Evolutionary conservation across 2,329 filamentous ascomycete species (phyloP), one percentile per base, ranked within the genome.

Genomic region (Tolypocladium pustulatum): DNA sequence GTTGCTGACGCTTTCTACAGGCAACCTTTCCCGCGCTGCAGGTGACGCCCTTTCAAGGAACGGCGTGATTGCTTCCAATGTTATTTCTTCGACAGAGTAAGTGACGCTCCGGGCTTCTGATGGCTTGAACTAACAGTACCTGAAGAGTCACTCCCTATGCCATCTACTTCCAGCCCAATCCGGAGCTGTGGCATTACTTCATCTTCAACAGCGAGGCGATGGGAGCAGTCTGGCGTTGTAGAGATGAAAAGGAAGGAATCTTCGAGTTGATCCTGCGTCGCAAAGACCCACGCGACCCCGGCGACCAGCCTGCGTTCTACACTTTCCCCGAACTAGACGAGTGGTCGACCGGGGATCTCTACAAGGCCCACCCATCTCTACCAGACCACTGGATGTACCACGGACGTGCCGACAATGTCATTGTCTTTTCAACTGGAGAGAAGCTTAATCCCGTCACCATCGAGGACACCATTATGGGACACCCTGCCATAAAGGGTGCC

Each of bases 331-430:
- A 74, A 0, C 51, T 69, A 1, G 57, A 72, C 4, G 74, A 78
- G 61, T 79, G 71, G 63, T 67, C 71, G 9, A 78, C 74, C 8
- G 75, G 73, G 43, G 79, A 81, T 57, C 61, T 81, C 20, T 79
- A 72, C 64, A 69, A 64, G 10, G 64, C 65, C 1, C 73, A 74
- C 52, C 73, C 72, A 0, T 69, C 63, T 0, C 71, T 69, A 5
- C 55, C 65, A 9, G 58, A 71, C 25, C 58, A 65, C 25, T 75
- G 73, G 73, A 63, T 67, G 5, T 72, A 74, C 34, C 63, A 66
- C 27, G 73, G 74, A 1, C 67, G 74, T 2, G 66, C 66, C 0
- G 73, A 78, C 49, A 72, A 77, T 27, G 60, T 76, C n/a, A 69
- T 78, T 30, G 71, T 77, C 4, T 72, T 76, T 37, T 70, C 71